These are phyloP conservation scores for Boletellus ananiceps DNA, from an alignment of 768 basidiomycete genomes.

Conservation along the genomic window DNA sequence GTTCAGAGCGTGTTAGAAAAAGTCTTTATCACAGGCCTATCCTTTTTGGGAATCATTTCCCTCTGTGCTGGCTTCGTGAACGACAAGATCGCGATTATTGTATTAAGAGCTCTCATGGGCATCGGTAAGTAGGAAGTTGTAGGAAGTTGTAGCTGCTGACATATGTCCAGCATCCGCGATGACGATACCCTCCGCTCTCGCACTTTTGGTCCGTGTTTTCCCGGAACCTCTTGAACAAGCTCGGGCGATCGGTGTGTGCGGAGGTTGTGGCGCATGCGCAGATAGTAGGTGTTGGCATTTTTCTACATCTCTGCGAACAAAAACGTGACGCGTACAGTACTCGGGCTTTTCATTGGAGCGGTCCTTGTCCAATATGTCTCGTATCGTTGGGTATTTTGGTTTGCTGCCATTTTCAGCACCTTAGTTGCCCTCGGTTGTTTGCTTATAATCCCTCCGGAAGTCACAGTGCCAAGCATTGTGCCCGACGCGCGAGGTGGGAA, in stretches of 20 bases:
- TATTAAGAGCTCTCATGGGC: constrained; percentile 50
- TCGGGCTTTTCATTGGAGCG: constrained; percentile 42
- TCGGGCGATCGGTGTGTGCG: constrained; percentile 44
- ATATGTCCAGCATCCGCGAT: constrained; percentile 39
- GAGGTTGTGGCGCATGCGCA: constrained; percentile 43
- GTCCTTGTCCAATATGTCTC: constrained; percentile 37
- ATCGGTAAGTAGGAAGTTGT: constrained; percentile 28
- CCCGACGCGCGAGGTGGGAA: constrained; percentile 4
- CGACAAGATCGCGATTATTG: constrained; percentile 44
- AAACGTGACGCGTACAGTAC: constrained; percentile 23
- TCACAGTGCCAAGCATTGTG: not conserved
- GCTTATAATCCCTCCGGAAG: constrained; percentile 32
- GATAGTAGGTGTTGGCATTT: constrained; percentile 30
- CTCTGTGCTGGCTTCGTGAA: constrained; percentile 44
- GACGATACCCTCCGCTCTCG: constrained; percentile 47
- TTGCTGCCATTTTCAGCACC: constrained; percentile 37
- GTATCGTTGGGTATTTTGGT: constrained; percentile 52
- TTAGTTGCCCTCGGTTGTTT: constrained; percentile 30
- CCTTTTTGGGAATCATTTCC: constrained; percentile 39
- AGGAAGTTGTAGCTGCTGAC: not conserved
- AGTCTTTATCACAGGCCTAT: constrained; percentile 40
- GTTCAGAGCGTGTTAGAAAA: constrained; percentile 35
- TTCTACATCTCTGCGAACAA: not conserved
- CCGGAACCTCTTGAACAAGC: constrained; percentile 44
- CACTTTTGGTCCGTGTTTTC: constrained; percentile 47